Conservation (phyloP, 805 yeast genomes). For the Starmerella davenportii region DNA sequence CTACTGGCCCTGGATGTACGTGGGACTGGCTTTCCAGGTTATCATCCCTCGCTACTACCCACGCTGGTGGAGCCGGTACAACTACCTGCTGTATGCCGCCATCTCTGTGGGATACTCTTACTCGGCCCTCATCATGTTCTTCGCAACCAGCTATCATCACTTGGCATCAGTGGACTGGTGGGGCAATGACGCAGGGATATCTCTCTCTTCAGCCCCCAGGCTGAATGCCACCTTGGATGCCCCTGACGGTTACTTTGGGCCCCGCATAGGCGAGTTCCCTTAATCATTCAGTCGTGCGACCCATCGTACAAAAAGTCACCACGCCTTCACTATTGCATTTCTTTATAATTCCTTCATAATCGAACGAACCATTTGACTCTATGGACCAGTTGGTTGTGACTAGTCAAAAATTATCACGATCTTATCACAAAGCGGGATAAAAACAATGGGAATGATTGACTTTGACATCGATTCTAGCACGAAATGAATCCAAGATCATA, state of each 20-base stretch:
- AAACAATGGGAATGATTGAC: too few species aligned
- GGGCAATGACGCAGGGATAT: constrained; percentile 33
- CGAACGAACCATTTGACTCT: too few species aligned
- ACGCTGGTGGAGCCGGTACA: constrained; percentile 39
- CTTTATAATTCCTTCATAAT: too few species aligned
- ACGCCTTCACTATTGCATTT: too few species aligned
- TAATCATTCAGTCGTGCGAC: too few species aligned
- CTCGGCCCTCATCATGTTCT: constrained; percentile 40
- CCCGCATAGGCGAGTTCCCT: constrained; percentile 1
- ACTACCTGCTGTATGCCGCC: constrained; percentile 37
- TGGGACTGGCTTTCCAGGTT: constrained; percentile 29
- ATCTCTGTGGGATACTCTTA: constrained; percentile 45
- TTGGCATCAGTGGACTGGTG: constrained; percentile 37
- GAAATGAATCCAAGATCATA: too few species aligned
- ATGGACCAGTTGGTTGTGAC: too few species aligned
- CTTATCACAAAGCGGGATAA: too few species aligned
- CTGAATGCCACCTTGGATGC: background rate
- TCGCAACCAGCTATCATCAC: constrained; percentile 29
- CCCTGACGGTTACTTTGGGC: constrained; percentile 2
- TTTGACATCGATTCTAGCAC: too few species aligned
- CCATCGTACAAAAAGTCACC: too few species aligned
- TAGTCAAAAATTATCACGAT: too few species aligned
- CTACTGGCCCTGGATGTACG: constrained; percentile 13
- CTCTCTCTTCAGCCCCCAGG: background rate
- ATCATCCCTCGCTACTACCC: constrained; percentile 31